These are phyloP conservation scores for Tulasnella sp. DNA, from an alignment of 768 basidiomycete species.

Conservation along the genomic window DNA sequence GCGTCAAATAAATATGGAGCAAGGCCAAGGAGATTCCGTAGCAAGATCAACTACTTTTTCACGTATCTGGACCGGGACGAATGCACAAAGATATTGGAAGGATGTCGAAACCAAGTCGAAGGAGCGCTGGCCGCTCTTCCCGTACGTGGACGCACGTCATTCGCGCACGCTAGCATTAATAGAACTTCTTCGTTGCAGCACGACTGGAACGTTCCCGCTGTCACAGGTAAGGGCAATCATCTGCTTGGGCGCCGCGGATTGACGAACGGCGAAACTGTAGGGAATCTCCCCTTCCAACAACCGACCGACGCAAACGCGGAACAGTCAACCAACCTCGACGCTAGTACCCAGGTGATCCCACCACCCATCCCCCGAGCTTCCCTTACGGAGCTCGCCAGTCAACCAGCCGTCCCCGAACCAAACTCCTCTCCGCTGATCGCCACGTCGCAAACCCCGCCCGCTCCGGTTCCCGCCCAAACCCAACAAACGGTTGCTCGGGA, in stretches of 20 bases:
- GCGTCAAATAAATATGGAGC: background rate
- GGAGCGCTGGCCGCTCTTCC: background rate
- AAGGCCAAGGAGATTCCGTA: background rate
- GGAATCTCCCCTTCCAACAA: no score
- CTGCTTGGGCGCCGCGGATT: no score
- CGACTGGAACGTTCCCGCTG: background rate
- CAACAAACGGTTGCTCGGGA: no score
- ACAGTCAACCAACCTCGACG: background rate
- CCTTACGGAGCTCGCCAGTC: no score
- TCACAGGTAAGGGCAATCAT: background rate
- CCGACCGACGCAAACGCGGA: no score
- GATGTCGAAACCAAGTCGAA: background rate
- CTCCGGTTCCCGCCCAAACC: no score
- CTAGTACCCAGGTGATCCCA: no score
- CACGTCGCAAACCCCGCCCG: no score
- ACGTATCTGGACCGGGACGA: background rate
- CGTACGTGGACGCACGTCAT: background rate
- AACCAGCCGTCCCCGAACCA: no score
- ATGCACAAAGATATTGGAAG: background rate
- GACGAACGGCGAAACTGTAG: no score
- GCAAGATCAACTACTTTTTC: background rate
- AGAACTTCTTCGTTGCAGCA: background rate
- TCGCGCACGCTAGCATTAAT: background rate
- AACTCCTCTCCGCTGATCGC: no score
- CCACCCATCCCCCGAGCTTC: no score